Conservation (phyloP, 768 basidiomycete genomes). For the Chalciporus sphaerocephalus region DNA sequence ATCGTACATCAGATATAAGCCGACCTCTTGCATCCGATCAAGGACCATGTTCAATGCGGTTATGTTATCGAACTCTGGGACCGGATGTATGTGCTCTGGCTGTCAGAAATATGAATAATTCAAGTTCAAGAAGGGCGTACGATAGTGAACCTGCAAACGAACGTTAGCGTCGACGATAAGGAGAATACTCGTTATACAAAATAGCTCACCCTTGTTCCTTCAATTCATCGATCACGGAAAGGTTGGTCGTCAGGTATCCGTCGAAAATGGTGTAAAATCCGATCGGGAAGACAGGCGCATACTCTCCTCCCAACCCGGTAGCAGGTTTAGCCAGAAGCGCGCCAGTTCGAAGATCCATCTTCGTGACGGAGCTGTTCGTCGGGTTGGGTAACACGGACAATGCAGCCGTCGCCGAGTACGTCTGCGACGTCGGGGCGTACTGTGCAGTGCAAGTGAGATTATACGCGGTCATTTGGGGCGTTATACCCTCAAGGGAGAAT, state of each 20-base stretch:
- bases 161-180: neutral
- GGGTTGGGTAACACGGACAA: slow-evolving; percentile 50
- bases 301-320: slow-evolving; percentile 45
- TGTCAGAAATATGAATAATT: neutral
- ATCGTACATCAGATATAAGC: slow-evolving; percentile 76
- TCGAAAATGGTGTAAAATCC: slow-evolving; percentile 44
- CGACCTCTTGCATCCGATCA: slow-evolving; percentile 68
- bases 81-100: slow-evolving; percentile 53
- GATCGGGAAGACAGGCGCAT: slow-evolving; percentile 48
- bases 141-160: slow-evolving; percentile 19
- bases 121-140: slow-evolving; percentile 23
- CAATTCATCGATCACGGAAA: slow-evolving; percentile 30
- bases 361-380: slow-evolving; percentile 53
- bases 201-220: slow-evolving; percentile 29
- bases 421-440: slow-evolving; percentile 36
- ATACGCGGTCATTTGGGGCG: slow-evolving; percentile 36
- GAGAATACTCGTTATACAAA: neutral
- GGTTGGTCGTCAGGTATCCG: slow-evolving; percentile 21
- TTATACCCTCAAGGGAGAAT: slow-evolving; percentile 45
- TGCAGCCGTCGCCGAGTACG: slow-evolving; percentile 40
- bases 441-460: slow-evolving; percentile 27
- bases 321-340: slow-evolving; percentile 50
- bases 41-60: slow-evolving; percentile 55
- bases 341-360: slow-evolving; percentile 59
- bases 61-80: slow-evolving; percentile 61